A percentile compares a stretch with the other conserved stretches of the same genome.
These are phyloP conservation scores for Wickerhamiella slavikovae DNA, from an alignment of 805 yeast species.

Conservation along the genomic window DNA sequence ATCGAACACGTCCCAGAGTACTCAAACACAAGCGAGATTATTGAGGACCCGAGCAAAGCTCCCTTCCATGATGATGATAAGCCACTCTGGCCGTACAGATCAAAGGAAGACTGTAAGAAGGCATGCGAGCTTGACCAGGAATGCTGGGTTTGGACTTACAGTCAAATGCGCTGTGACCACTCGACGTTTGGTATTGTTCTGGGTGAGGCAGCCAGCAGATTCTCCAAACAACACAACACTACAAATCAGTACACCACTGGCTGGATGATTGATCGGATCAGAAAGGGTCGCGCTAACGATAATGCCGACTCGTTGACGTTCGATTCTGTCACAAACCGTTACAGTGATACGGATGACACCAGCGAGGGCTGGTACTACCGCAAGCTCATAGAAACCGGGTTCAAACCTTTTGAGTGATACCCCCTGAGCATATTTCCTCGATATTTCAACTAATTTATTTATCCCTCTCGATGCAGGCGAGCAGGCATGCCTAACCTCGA, in stretches of 20 bases:
- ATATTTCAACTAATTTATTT: no score
- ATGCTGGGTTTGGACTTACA: slow-evolving; percentile 9
- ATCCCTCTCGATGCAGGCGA: no score
- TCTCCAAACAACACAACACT: no score
- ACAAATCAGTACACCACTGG: slow-evolving; percentile 1
- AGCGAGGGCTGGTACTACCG: slow-evolving; percentile 12
- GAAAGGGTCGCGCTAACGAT: slow-evolving; percentile 4
- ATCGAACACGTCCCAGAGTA: no score
- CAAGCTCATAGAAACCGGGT: no score
- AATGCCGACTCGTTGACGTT: slow-evolving; percentile 2
- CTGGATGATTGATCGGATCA: slow-evolving; percentile 17
- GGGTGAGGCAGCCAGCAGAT: slow-evolving; percentile 2
- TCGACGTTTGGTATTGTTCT: slow-evolving; percentile 3
- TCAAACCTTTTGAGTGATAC: no score
- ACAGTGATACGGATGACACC: slow-evolving; percentile 4
- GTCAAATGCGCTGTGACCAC: slow-evolving; percentile 5
- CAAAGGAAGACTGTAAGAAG: slow-evolving; percentile 5
- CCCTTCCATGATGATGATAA: neutral
- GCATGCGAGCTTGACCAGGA: slow-evolving; percentile 6
- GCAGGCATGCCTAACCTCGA: no score
- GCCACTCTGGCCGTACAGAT: neutral
- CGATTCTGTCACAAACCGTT: slow-evolving; percentile 1
- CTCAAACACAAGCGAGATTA: no score
- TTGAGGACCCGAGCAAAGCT: no score
- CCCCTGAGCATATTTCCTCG: no score